These are phyloP conservation scores for Penstemon barbatus DNA, from an alignment of 257 asterid genomes.

Conservation along the genomic window DNA sequence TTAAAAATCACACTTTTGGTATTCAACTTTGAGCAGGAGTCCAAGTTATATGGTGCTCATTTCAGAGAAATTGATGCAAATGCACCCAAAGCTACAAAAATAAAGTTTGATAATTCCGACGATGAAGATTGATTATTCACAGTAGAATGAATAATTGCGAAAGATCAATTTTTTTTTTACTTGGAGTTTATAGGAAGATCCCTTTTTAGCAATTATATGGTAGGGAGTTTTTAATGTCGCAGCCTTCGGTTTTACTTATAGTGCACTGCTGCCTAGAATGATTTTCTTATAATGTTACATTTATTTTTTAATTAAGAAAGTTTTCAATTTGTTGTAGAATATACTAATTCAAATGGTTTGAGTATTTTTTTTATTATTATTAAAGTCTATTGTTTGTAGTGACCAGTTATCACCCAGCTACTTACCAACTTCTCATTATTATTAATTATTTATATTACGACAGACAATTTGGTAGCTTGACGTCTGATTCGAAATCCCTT, in stretches of 20 bases:
- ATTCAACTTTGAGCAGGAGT: constrained; percentile 58
- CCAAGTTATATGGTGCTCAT: constrained; percentile 93
- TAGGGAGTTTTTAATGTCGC: neutral
- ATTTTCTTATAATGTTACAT: neutral
- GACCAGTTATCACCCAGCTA: too few species aligned
- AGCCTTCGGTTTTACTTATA: neutral
- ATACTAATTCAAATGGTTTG: too few species aligned
- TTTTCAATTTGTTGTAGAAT: too few species aligned
- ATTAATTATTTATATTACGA: too few species aligned
- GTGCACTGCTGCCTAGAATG: neutral
- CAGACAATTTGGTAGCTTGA: too few species aligned
- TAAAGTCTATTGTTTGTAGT: too few species aligned
- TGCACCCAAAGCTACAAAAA: constrained; percentile 92
- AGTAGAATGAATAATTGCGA: neutral
- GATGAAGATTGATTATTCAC: constrained; percentile 54
- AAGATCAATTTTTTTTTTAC: neutral
- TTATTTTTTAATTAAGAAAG: too few species aligned
- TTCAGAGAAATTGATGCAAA: constrained; percentile 81
- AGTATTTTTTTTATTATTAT: too few species aligned
- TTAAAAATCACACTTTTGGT: constrained; percentile 2
- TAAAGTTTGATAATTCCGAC: constrained; percentile 69
- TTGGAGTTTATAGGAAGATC: neutral
- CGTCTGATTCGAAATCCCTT: too few species aligned
- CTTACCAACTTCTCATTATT: too few species aligned
- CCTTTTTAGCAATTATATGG: neutral